phyloP scores from a whole-genome alignment of 2,329 filamentous ascomycete genomes.

The Colletotrichum chrysophilum region DNA sequence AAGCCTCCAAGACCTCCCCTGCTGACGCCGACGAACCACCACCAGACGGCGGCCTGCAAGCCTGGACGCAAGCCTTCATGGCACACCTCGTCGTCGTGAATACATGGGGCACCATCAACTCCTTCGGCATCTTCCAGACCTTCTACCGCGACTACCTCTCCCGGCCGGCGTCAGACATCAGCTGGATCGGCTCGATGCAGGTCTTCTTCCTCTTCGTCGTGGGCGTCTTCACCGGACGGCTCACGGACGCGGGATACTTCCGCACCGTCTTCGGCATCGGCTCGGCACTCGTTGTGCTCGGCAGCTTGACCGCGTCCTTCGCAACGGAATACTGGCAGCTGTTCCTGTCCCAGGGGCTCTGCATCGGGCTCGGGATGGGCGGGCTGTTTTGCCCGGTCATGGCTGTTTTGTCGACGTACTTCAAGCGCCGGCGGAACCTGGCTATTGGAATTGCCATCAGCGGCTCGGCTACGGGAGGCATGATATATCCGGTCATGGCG shows the following conservation, averaged over 20 bases:
- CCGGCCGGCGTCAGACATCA: conserved; percentile 39
- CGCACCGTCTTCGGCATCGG: conserved; percentile 41
- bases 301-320: conserved; percentile 49
- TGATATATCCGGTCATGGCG: conserved; percentile 59
- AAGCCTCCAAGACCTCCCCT: background rate
- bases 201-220: conserved; percentile 47
- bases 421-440: conserved; percentile 54
- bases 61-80: conserved; percentile 1
- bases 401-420: conserved; percentile 64
- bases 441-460: conserved; percentile 63
- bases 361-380: conserved; percentile 56
- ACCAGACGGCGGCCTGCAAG: background rate
- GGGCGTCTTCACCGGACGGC: conserved; percentile 45
- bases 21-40: background rate
- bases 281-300: conserved; percentile 40
- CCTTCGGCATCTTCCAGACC: conserved; percentile 49
- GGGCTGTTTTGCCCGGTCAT: conserved; percentile 60
- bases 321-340: conserved; percentile 51
- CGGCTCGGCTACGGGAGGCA: conserved; percentile 58
- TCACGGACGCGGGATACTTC: conserved; percentile 50
- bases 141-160: conserved; percentile 38
- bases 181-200: conserved; percentile 52
- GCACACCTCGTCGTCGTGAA: conserved; percentile 40
- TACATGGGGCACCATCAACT: conserved; percentile 45
- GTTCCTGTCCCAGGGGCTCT: conserved; percentile 55